phyloP scores from a whole-genome alignment of 805 yeast species.

The Scheffersomyces stipitis region DNA sequence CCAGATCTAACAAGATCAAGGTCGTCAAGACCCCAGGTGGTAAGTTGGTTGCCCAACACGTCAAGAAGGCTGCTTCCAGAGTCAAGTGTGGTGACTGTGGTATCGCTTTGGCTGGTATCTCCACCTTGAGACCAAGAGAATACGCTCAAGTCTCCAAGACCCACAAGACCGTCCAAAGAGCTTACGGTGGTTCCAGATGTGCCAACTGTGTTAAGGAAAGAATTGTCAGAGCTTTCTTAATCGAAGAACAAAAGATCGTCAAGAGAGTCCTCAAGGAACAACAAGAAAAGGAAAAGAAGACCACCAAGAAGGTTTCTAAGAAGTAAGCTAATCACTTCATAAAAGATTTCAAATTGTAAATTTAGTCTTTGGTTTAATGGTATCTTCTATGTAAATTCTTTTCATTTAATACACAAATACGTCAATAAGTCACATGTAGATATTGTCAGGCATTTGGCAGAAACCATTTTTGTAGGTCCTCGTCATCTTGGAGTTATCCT shows the following conservation, averaged over 20 bases:
- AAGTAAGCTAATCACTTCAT: slow-evolving; percentile 24
- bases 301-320: slow-evolving; percentile 31
- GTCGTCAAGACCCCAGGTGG: slow-evolving; percentile 99
- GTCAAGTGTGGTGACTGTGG: slow-evolving; percentile 91
- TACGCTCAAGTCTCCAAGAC: slow-evolving; percentile 94
- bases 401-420: slow-evolving; percentile 12
- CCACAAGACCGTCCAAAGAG: slow-evolving; percentile 97
- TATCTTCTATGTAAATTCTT: slow-evolving; percentile 11
- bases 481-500: too few relatives aligned
- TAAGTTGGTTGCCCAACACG: slow-evolving; percentile 95
- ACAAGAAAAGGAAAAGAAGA: slow-evolving; percentile 79
- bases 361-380: slow-evolving; percentile 12
- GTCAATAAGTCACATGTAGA: slow-evolving; percentile 2
- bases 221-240: slow-evolving; percentile 98
- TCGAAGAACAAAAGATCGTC: slow-evolving; percentile 99
- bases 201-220: slow-evolving; percentile 99
- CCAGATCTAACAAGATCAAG: slow-evolving; percentile 99
- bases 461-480: too few relatives aligned
- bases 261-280: slow-evolving; percentile 98
- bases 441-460: too few relatives aligned
- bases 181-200: slow-evolving; percentile 99
- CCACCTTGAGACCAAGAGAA: slow-evolving; percentile 97
- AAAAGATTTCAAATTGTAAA: slow-evolving; percentile 8
- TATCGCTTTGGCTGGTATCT: slow-evolving; percentile 78
- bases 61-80: slow-evolving; percentile 86